Percentiles rank a stretch among this genome's conserved stretches.
Conservation (phyloP, 352 stramenopile genomes). For the Thraustotheca clavata region DNA sequence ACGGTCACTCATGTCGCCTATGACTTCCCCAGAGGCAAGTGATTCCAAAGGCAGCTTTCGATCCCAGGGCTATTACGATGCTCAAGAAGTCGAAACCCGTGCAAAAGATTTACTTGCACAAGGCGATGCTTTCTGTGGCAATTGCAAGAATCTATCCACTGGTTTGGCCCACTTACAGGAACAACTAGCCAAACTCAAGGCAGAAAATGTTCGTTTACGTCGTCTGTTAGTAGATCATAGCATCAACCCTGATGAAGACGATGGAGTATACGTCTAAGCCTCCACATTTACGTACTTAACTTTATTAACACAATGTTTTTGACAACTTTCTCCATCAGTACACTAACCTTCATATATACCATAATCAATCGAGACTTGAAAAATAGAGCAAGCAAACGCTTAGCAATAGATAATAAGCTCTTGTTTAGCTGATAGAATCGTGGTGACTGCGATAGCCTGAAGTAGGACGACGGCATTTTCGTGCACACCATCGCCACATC, state of each 20-base stretch:
- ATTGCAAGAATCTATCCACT: not conserved
- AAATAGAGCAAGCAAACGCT: no score
- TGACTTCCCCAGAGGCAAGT: conserved; percentile 17
- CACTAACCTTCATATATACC: no score
- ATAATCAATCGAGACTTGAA: no score
- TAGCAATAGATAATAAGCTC: no score
- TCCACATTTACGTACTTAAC: not conserved
- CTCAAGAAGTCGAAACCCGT: not conserved
- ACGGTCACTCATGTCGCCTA: conserved; percentile 4
- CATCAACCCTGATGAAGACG: conserved; percentile 15
- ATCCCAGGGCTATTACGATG: not conserved
- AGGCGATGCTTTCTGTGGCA: not conserved
- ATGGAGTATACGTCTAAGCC: not conserved
- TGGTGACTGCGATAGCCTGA: no score
- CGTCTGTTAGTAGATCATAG: conserved; percentile 15
- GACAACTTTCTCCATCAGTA: no score
- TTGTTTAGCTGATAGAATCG: no score
- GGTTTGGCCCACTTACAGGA: not conserved
- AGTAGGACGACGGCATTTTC: not conserved
- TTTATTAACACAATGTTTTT: no score
- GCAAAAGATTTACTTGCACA: not conserved
- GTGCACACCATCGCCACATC: not conserved
- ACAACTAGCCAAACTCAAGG: conserved; percentile 2
- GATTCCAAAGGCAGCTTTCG: conserved; percentile 17
- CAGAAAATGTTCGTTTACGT: conserved; percentile 16